Evolutionary conservation across 768 basidiomycete genomes (phyloP).

Genomic region (Boletus rubropictus): DNA sequence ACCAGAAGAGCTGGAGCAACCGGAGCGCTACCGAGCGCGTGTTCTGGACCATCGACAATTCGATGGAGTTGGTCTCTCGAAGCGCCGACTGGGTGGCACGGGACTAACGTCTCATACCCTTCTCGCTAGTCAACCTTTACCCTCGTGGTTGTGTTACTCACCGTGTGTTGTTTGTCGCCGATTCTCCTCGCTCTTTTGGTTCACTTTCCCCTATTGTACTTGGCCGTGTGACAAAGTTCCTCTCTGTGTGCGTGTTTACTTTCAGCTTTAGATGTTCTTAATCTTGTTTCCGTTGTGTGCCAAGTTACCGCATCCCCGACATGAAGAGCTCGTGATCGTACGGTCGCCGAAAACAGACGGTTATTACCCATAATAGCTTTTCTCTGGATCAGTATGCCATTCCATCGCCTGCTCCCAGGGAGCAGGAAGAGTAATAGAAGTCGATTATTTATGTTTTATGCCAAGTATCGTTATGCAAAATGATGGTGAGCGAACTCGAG

Average conservation of each 20-base stretch:
- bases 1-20: slow-evolving; percentile 94
- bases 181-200: slow-evolving; percentile 5
- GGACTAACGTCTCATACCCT: slow-evolving; percentile 37
- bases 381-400: slow-evolving; percentile 10
- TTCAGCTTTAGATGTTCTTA: slow-evolving; percentile 12
- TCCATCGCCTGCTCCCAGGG: slow-evolving; percentile 4
- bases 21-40: slow-evolving; percentile 85
- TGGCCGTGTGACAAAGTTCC: slow-evolving; percentile 17
- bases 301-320: slow-evolving; percentile 12
- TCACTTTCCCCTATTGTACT: slow-evolving; percentile 14
- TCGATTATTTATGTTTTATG: slow-evolving; percentile 18
- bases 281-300: slow-evolving; percentile 14
- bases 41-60: slow-evolving; percentile 91
- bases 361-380: slow-evolving; percentile 7
- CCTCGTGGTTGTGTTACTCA: slow-evolving; percentile 3
- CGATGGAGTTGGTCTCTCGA: slow-evolving; percentile 78
- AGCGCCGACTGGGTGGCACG: slow-evolving; percentile 84
- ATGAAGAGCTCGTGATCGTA: too few species aligned
- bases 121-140: neutral
- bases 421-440: slow-evolving; percentile 15
- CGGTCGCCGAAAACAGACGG: neutral
- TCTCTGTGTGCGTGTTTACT: slow-evolving; percentile 6
- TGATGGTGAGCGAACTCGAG: neutral
- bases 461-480: slow-evolving; percentile 11
- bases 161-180: slow-evolving; percentile 10